Conservation (phyloP, 2,329 filamentous ascomycete genomes). For the Chaetomiaceae sp. region DNA sequence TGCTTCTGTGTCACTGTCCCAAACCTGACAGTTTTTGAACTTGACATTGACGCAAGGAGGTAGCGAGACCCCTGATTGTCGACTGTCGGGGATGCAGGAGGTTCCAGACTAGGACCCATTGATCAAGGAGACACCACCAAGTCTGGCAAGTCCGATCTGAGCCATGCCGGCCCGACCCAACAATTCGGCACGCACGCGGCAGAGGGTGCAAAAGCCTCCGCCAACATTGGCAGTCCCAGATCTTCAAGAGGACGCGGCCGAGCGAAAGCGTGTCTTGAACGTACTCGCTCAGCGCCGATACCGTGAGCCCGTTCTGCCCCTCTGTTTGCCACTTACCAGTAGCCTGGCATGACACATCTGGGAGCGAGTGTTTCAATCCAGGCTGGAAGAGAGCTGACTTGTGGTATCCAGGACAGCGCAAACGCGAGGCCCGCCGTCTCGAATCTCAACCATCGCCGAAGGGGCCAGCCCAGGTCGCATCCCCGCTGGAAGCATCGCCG, state of each 20-base stretch:
- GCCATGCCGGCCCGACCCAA: no score
- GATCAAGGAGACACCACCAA: no score
- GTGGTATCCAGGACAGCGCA: slow-evolving; percentile 27
- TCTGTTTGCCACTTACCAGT: no score
- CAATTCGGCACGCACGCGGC: slow-evolving; percentile 30
- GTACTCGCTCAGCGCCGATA: slow-evolving; percentile 53
- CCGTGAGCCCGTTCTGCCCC: slow-evolving; percentile 30
- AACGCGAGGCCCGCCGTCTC: slow-evolving; percentile 20
- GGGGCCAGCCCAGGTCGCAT: neutral
- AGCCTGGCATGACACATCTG: neutral
- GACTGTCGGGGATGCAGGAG: no score
- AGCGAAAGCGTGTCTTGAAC: slow-evolving; percentile 51
- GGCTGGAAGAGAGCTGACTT: neutral
- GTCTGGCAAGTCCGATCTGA: no score
- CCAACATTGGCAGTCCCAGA: slow-evolving; percentile 42
- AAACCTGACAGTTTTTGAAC: no score
- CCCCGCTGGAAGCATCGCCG: neutral
- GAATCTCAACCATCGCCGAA: neutral
- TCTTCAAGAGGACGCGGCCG: slow-evolving; percentile 47
- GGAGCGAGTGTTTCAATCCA: no score
- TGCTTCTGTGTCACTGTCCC: no score
- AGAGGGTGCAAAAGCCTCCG: slow-evolving; percentile 39
- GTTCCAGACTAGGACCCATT: no score
- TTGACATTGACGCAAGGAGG: no score
- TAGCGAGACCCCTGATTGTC: no score